phyloP scores from a whole-genome alignment of 2,329 filamentous ascomycete genomes.

The Emergomyces pasteurianus region DNA sequence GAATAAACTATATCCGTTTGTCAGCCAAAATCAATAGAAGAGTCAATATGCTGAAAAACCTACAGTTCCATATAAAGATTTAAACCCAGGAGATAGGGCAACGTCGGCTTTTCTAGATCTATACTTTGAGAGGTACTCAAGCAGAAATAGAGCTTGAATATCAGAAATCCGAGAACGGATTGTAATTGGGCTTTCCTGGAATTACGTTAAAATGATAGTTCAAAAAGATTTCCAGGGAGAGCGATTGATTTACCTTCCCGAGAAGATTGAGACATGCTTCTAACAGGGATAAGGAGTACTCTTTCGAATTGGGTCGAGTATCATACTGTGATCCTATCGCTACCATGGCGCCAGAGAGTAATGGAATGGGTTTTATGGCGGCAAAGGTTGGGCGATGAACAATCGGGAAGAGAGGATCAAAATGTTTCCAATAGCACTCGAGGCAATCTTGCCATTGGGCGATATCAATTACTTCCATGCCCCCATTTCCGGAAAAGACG shows the following conservation, averaged over 20 bases:
- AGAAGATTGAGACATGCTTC: constrained; percentile 23
- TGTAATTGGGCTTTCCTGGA: constrained; percentile 19
- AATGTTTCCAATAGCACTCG: constrained; percentile 25
- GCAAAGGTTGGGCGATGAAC: constrained; percentile 23
- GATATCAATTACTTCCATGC: constrained; percentile 26
- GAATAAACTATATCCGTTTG: constrained; percentile 12
- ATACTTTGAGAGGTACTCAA: constrained; percentile 24
- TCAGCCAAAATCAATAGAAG: constrained; percentile 3
- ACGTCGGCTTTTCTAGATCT: constrained; percentile 21
- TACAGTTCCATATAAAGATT: constrained; percentile 23
- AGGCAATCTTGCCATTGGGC: constrained; percentile 24
- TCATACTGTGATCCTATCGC: constrained; percentile 27
- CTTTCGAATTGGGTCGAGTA: constrained; percentile 20
- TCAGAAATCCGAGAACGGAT: constrained; percentile 23
- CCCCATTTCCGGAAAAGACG: constrained; percentile 20
- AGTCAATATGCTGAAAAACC: constrained; percentile 7
- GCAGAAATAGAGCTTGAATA: constrained; percentile 24
- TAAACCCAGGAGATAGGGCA: constrained; percentile 23
- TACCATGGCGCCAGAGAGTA: constrained; percentile 24
- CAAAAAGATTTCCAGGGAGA: neutral
- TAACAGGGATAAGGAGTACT: constrained; percentile 22
- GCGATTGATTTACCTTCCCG: constrained; percentile 13
- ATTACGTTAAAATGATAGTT: neutral
- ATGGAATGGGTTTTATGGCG: constrained; percentile 20
- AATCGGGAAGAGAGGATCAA: constrained; percentile 25